phyloP scores from a whole-genome alignment of 345 rosid genomes.

The Cardamine occulta region DNA sequence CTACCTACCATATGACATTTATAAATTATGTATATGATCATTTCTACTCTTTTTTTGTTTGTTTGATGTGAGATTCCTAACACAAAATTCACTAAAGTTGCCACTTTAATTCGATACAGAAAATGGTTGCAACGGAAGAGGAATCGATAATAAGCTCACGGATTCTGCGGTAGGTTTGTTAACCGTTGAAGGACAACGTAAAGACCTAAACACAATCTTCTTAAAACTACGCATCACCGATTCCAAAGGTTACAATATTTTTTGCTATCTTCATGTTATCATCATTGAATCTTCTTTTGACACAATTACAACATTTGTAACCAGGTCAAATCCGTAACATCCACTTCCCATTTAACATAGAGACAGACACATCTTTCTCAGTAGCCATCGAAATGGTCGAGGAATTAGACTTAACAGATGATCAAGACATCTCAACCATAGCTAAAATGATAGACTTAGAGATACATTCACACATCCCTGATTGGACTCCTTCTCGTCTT shows the following conservation, averaged over 20 bases:
- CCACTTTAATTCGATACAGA: conserved; percentile 47
- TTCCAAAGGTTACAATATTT: conserved; percentile 63
- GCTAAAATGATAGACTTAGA: conserved; percentile 77
- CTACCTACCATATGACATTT: too few species aligned
- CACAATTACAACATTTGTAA: not conserved
- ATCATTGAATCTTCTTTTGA: not conserved
- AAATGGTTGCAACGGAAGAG: conserved; percentile 43
- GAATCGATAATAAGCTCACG: conserved; percentile 25
- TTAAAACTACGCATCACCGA: conserved; percentile 87
- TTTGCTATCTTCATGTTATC: not conserved
- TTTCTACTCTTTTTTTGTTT: too few species aligned
- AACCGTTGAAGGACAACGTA: conserved; percentile 82
- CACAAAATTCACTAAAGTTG: not conserved
- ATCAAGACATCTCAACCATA: conserved; percentile 80
- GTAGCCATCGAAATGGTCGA: conserved; percentile 98
- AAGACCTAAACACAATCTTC: conserved; percentile 74
- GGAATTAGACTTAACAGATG: conserved; percentile 87
- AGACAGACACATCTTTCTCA: conserved; percentile 79
- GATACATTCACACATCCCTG: conserved; percentile 71
- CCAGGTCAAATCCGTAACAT: conserved; percentile 84
- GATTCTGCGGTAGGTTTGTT: conserved; percentile 64
- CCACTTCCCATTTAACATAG: conserved; percentile 92
- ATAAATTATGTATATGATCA: too few species aligned
- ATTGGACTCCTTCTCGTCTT: conserved; percentile 59
- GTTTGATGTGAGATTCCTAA: not conserved